Evolutionary conservation across 2,329 filamentous ascomycete species (phyloP).

Genomic region (Sclerotinia glacialis): DNA sequence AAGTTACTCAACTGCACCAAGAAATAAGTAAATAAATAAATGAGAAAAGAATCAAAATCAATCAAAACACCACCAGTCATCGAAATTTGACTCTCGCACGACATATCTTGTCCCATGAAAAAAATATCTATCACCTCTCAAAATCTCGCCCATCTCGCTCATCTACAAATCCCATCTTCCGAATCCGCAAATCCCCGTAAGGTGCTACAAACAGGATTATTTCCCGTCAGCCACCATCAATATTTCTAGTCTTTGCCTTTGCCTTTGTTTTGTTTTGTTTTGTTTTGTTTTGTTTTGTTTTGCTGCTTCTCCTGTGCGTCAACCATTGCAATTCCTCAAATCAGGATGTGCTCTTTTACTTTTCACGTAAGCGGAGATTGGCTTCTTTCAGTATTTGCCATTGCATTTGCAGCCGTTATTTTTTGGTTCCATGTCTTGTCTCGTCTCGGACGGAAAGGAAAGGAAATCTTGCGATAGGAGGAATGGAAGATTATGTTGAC

Average conservation of each 20-base stretch:
- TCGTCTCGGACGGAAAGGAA: background rate
- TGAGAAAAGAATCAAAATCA: background rate
- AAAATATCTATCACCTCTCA: constrained; percentile 12
- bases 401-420: background rate
- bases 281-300: too few species aligned
- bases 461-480: background rate
- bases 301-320: background rate
- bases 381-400: background rate
- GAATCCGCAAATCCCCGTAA: background rate
- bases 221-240: background rate
- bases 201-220: background rate
- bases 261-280: too few species aligned
- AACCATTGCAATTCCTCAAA: too few species aligned
- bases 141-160: constrained; percentile 5
- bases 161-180: constrained; percentile 2
- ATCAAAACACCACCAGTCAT: background rate
- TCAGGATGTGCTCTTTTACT: too few species aligned
- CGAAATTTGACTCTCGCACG: background rate
- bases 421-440: background rate
- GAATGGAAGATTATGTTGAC: background rate
- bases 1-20: background rate
- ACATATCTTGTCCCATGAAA: background rate
- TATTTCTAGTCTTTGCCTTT: background rate
- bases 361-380: background rate
- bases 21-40: too few species aligned